phyloP scores from a whole-genome alignment of 192 early-diverging fungal genomes.

The Anaeromyces robustus region DNA sequence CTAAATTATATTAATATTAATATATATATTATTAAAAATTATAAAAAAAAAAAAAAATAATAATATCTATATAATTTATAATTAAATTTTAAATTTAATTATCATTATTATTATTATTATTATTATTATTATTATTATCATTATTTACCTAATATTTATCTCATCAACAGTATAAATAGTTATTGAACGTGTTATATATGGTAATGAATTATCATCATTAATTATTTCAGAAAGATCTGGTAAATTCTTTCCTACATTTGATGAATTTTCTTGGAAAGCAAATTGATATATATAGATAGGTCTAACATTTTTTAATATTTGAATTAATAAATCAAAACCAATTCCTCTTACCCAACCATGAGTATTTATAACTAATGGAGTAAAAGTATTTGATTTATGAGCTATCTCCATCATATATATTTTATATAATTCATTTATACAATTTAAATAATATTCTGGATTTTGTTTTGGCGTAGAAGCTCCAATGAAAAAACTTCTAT shows the following conservation, averaged over 20 bases:
- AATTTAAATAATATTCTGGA: slow-evolving; percentile 64
- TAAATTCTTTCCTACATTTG: neutral
- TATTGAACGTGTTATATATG: neutral
- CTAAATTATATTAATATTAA: neutral
- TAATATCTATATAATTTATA: no score
- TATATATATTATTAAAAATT: neutral
- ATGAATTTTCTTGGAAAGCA: slow-evolving; percentile 2
- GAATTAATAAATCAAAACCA: slow-evolving; percentile 67
- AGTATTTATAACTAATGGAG: slow-evolving; percentile 89
- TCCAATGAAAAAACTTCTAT: slow-evolving; percentile 60
- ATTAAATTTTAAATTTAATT: no score
- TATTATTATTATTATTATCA: no score
- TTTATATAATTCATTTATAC: slow-evolving; percentile 39
- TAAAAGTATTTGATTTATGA: slow-evolving; percentile 10
- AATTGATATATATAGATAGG: slow-evolving; percentile 58
- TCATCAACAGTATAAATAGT: neutral
- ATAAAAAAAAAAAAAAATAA: neutral
- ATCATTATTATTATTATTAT: no score
- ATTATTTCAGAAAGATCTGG: neutral
- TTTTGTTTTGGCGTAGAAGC: slow-evolving; percentile 56
- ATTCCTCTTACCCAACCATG: slow-evolving; percentile 85
- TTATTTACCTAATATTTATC: neutral
- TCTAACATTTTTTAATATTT: slow-evolving; percentile 33
- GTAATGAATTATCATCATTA: neutral
- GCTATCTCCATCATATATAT: slow-evolving; percentile 32